Evolutionary conservation across 1,284 basidiomycete genomes (phyloP).

Genomic region (Malassezia sp.): DNA sequence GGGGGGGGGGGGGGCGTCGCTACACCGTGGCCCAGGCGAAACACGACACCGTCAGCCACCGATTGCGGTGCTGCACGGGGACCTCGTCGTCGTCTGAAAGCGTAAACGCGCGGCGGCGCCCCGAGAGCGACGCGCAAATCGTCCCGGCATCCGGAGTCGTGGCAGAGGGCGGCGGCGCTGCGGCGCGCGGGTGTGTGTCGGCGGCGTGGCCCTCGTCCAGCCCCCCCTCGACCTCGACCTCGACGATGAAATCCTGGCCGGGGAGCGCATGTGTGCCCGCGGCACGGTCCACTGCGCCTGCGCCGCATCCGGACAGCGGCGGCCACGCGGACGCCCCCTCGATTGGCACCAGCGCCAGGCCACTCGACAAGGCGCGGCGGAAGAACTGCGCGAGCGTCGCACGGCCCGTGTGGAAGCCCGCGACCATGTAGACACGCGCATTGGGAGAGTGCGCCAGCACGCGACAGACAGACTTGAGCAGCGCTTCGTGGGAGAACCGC

Average conservation of each 20-base stretch:
- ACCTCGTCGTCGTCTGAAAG: constrained; percentile 14
- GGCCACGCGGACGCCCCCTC: no score
- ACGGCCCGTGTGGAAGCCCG: constrained; percentile 40
- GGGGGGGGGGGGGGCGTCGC: no score
- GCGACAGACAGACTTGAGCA: constrained; percentile 26
- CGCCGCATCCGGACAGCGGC: constrained; percentile 13
- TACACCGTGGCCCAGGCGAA: constrained; percentile 16
- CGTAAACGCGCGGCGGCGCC: constrained; percentile 13
- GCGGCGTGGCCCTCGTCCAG: constrained; percentile 1
- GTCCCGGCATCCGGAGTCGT: no score
- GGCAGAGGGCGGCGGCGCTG: no score
- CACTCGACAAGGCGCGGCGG: no score
- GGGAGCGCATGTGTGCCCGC: not conserved
- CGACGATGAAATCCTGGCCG: constrained; percentile 20
- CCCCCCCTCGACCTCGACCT: constrained; percentile 25
- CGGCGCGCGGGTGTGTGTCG: no score
- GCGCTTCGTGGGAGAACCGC: constrained; percentile 31
- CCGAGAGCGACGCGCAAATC: no score
- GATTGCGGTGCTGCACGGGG: constrained; percentile 18
- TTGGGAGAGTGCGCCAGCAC: constrained; percentile 14
- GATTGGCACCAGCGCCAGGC: no score
- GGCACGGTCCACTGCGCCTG: not conserved
- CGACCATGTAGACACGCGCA: constrained; percentile 34
- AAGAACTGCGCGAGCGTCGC: constrained; percentile 34
- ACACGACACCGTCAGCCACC: constrained; percentile 25